These are phyloP conservation scores for Raddia guianensis DNA, from an alignment of 176 grass and related monocot genomes.

Conservation along the genomic window DNA sequence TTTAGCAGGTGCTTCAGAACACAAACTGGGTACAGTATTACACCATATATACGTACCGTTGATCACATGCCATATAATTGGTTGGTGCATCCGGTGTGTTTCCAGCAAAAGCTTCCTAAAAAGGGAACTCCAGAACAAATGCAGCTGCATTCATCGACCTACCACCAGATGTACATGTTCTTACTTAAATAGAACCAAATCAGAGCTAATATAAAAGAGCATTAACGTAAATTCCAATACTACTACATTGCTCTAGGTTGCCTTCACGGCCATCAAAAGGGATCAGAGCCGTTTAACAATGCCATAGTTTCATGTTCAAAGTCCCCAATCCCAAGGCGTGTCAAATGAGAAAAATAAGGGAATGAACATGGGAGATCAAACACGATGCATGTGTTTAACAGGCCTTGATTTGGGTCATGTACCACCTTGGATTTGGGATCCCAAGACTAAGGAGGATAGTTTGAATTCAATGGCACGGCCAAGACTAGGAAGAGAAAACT, in stretches of 20 bases:
- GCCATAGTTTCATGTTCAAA: neutral
- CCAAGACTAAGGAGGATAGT: neutral
- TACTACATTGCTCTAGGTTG: constrained; percentile 3
- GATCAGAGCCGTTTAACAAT: constrained; percentile 29
- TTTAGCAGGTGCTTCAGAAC: too few species aligned
- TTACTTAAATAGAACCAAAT: constrained; percentile 48
- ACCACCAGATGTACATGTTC: constrained; percentile 31
- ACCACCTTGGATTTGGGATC: constrained; percentile 31
- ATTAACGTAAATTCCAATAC: constrained; percentile 39
- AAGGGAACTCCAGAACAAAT: constrained; percentile 48
- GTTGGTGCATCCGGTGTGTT: constrained; percentile 30
- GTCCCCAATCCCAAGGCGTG: constrained; percentile 14
- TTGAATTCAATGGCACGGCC: constrained; percentile 31
- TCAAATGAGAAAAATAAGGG: constrained; percentile 41
- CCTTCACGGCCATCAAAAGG: constrained; percentile 11
- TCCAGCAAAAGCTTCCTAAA: constrained; percentile 43
- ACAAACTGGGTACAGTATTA: too few species aligned
- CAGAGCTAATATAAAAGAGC: neutral
- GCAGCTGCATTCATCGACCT: constrained; percentile 26
- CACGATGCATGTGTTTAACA: constrained; percentile 38
- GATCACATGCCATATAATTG: constrained; percentile 45
- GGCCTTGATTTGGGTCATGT: constrained; percentile 28
- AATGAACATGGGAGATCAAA: constrained; percentile 46
- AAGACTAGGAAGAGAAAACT: constrained; percentile 32
- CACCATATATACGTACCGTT: constrained; percentile 13